Conservation (phyloP, 2,329 filamentous ascomycete species). For the Diaporthe helianthi region DNA sequence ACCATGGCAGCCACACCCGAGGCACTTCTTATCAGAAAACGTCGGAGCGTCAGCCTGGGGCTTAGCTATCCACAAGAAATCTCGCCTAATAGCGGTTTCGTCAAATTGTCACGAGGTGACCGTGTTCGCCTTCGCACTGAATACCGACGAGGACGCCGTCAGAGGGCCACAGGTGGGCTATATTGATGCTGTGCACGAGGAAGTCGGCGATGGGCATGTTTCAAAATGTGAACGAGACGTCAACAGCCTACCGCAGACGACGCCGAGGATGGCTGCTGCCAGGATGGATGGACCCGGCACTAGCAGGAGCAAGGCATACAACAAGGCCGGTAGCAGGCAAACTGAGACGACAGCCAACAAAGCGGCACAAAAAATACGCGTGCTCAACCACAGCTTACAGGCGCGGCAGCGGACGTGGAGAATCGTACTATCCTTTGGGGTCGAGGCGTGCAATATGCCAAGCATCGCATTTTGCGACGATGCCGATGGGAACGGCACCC, state of each 20-base stretch:
- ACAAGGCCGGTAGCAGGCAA: background rate
- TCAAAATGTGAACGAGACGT: background rate
- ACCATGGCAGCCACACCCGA: slow-evolving; percentile 36
- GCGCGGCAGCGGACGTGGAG: slow-evolving; percentile 56
- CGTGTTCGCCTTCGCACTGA: slow-evolving; percentile 58
- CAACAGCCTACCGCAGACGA: no score
- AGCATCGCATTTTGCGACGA: slow-evolving; percentile 60
- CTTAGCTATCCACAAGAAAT: slow-evolving; percentile 78
- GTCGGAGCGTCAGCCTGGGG: slow-evolving; percentile 88
- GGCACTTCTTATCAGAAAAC: slow-evolving; percentile 75
- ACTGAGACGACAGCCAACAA: background rate
- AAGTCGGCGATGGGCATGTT: background rate
- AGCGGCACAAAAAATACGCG: background rate
- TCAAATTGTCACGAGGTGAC: slow-evolving; percentile 70
- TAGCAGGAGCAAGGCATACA: no score
- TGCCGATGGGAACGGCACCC: slow-evolving; percentile 54
- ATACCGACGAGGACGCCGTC: slow-evolving; percentile 20
- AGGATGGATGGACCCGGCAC: background rate
- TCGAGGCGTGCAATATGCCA: slow-evolving; percentile 55
- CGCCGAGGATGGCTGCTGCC: background rate
- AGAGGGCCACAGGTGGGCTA: background rate
- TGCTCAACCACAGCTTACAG: slow-evolving; percentile 46
- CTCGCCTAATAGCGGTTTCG: slow-evolving; percentile 86
- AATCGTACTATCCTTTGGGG: slow-evolving; percentile 53
- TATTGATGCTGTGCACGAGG: background rate